Evolutionary conservation across 345 rosid species (phyloP).

Genomic region (Anacardium occidentale): DNA sequence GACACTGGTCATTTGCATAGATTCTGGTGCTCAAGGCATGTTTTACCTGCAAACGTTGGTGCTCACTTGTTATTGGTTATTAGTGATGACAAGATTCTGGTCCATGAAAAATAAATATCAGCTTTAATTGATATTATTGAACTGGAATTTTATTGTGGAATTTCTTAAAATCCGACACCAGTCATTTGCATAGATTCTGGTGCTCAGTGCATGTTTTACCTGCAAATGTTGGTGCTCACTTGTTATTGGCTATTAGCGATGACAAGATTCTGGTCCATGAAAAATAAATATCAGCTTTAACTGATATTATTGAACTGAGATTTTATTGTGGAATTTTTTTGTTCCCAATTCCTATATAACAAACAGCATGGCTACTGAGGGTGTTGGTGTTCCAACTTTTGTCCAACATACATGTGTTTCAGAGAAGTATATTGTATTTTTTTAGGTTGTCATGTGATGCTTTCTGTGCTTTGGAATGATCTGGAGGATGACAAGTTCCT

Average conservation of each 20-base stretch:
- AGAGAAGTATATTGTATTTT: slow-evolving; percentile 6
- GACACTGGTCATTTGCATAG: not conserved
- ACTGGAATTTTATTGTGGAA: not conserved
- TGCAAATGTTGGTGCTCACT: not conserved
- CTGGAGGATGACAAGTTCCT: slow-evolving; percentile 10
- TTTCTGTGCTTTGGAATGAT: slow-evolving; percentile 8
- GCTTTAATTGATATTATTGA: not conserved
- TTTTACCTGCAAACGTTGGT: not conserved
- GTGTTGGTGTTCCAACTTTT: not conserved
- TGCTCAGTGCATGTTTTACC: not conserved
- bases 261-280: not conserved
- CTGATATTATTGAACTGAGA: not conserved
- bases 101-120: not conserved
- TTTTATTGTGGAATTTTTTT: not conserved
- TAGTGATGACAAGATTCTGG: not conserved
- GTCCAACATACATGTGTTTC: not conserved
- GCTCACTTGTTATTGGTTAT: not conserved
- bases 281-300: not conserved
- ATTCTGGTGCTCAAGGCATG: no score
- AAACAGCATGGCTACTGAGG: not conserved
- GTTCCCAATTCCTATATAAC: not conserved
- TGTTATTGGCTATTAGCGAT: not conserved
- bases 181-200: not conserved
- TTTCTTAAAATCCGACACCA: not conserved
- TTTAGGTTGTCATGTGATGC: not conserved